Base-by-base conservation (phyloP, 495 filamentous ascomycete genomes). In the Immersiella caudata region DNA sequence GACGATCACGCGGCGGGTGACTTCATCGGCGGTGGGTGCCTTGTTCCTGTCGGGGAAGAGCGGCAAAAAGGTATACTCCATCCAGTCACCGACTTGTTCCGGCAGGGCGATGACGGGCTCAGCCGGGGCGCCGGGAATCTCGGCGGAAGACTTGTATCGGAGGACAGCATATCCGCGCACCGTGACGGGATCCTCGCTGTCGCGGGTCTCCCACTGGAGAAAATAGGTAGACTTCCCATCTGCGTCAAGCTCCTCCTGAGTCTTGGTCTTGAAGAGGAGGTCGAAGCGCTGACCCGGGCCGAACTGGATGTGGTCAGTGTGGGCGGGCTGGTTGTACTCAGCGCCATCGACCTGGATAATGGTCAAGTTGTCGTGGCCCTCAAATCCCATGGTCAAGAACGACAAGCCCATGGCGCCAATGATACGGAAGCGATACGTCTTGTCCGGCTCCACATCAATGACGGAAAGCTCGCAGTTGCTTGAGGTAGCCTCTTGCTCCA, bases 341-440 rank as follows among this genome's bases (percentile, higher is more conserved):
- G 68, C 71, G 21, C 85, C 86, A 69, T 90, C 87, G 1, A 81
- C 85, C 56, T 84, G 82, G 59, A 90, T 82, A 56, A 90, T 79
- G 0, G 75, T 80, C 5, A 85, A 60, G 22, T 80, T 72, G 22
- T 76, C 54, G 68, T 89, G 87, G 29, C 73, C 80, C 61, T 88
- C 84, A 54, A 88, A 76, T 1, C 73, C 86, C 55, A 85, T 71
- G 0, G 76, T 75, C 3, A 84, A 67, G 62, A 84, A 80, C 0
- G 84, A 84, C 24, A 89, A 74, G 3, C 84, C 83, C 1, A 82
- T 84, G 6, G 71, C 79, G 0, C 86, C 84, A 59, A 89, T 82
- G 71, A 85, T 81, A 51, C 86, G 79, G 61, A 88, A 73, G 11
- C 84, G 81, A 65, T 90, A 90, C 0, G 84, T 84, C 70, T 83